Evolutionary conservation across 352 stramenopile genomes (phyloP).

Genomic region (Phytophthora sansomeana): DNA sequence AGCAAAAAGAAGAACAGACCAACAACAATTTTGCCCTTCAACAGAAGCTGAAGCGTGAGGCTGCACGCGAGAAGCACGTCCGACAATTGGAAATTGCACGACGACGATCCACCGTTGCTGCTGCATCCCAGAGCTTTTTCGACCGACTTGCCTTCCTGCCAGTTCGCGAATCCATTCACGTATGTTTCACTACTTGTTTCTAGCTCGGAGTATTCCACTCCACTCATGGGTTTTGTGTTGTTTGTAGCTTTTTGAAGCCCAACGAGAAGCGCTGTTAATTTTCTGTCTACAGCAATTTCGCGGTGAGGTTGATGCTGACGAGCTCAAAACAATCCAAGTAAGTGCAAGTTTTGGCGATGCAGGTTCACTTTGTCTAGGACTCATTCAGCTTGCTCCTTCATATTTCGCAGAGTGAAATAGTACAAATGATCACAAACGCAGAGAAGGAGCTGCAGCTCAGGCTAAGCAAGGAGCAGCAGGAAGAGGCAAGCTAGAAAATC

Average conservation of each 20-base stretch:
- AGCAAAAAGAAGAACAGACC: conserved; percentile 30
- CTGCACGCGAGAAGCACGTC: conserved; percentile 27
- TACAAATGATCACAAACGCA: conserved; percentile 30
- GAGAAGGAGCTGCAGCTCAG: conserved; percentile 28
- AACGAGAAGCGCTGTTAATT: conserved; percentile 37
- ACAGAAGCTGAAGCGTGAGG: conserved; percentile 11
- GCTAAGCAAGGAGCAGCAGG: conserved; percentile 25
- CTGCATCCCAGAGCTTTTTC: conserved; percentile 54
- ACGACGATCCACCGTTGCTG: conserved; percentile 31
- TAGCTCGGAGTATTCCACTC: background rate
- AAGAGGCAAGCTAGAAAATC: conserved; percentile 28
- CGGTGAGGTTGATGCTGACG: conserved; percentile 11
- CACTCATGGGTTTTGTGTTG: background rate
- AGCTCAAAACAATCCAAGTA: conserved; percentile 38
- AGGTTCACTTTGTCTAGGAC: background rate
- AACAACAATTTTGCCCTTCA: conserved; percentile 10
- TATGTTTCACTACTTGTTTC: conserved; percentile 7
- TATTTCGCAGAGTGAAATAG: conserved; percentile 28
- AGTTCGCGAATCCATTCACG: conserved; percentile 41
- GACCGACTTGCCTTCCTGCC: conserved; percentile 49
- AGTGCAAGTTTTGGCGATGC: background rate
- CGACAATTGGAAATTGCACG: conserved; percentile 41
- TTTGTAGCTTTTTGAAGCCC: conserved; percentile 35
- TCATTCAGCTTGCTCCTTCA: background rate
- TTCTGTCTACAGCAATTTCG: conserved; percentile 42